Percentiles rank a stretch among this genome's conserved stretches.
Conservation (phyloP, 106 monocot species). For the Allium sativum region DNA sequence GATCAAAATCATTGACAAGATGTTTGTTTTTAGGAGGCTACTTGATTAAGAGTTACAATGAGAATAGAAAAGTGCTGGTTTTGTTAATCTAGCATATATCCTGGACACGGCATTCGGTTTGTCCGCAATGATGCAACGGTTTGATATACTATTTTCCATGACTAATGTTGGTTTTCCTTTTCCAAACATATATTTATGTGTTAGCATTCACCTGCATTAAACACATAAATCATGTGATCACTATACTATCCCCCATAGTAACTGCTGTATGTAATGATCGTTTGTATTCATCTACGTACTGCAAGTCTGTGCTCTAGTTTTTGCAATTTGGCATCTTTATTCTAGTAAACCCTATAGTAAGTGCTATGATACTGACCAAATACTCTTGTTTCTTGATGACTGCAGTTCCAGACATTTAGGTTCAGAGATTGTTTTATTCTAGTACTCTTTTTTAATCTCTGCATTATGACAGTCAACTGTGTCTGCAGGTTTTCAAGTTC, state of each 20-base stretch:
- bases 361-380: not conserved
- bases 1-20: no score
- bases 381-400: not conserved
- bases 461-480: not conserved
- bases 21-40: not conserved
- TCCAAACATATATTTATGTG: not conserved
- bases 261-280: not conserved
- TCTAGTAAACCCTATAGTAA: not conserved
- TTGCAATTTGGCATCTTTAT: not conserved
- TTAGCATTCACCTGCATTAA: not conserved
- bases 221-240: no score
- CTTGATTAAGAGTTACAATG: slow-evolving; percentile 11
- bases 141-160: not conserved
- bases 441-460: not conserved
- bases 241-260: no score
- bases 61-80: slow-evolving; percentile 74
- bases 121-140: slow-evolving; percentile 90
- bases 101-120: slow-evolving; percentile 89
- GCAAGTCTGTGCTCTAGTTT: not conserved
- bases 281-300: no score
- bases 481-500: slow-evolving; percentile 44
- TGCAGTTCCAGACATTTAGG: not conserved
- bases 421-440: not conserved
- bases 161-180: not conserved
- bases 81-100: slow-evolving; percentile 76